Conservation (phyloP, 2,329 filamentous ascomycete species). For the Microdochium paspali region DNA sequence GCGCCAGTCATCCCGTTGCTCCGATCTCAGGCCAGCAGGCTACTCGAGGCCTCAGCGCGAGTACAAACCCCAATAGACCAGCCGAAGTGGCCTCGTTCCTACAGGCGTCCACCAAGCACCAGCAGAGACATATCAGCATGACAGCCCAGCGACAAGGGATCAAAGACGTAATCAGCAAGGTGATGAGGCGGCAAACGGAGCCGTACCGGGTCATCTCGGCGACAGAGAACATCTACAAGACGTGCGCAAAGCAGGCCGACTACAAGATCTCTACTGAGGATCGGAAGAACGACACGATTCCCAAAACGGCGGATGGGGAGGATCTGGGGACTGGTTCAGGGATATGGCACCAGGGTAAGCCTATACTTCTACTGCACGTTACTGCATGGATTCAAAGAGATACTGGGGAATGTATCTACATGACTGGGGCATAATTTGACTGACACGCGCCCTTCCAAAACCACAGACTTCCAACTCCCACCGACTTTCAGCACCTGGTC, state of each 20-base stretch:
- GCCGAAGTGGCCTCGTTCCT: neutral
- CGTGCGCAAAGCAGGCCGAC: constrained; percentile 62
- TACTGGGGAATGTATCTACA: too few relatives aligned
- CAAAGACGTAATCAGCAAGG: constrained; percentile 16
- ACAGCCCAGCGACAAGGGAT: constrained; percentile 20
- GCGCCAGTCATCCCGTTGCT: constrained; percentile 1
- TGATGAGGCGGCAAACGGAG: constrained; percentile 14
- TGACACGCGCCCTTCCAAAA: too few relatives aligned
- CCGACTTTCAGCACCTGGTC: constrained; percentile 95
- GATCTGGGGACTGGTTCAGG: constrained; percentile 68
- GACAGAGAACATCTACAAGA: constrained; percentile 70
- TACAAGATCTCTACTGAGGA: constrained; percentile 66
- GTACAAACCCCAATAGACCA: neutral
- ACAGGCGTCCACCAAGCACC: constrained; percentile 1
- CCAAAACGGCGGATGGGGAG: constrained; percentile 67
- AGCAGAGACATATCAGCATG: constrained; percentile 25
- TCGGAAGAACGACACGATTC: constrained; percentile 56
- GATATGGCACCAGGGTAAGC: constrained; percentile 75
- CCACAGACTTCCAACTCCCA: constrained; percentile 65
- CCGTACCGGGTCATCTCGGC: constrained; percentile 70
- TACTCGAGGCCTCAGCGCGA: neutral
- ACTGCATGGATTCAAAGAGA: too few relatives aligned
- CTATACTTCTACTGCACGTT: neutral
- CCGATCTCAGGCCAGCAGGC: neutral
- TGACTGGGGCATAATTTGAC: too few relatives aligned